A percentile compares a stretch with the other conserved stretches of the same genome.
phyloP scores from a whole-genome alignment of 257 asterid species.

The Nicotiana otophora region DNA sequence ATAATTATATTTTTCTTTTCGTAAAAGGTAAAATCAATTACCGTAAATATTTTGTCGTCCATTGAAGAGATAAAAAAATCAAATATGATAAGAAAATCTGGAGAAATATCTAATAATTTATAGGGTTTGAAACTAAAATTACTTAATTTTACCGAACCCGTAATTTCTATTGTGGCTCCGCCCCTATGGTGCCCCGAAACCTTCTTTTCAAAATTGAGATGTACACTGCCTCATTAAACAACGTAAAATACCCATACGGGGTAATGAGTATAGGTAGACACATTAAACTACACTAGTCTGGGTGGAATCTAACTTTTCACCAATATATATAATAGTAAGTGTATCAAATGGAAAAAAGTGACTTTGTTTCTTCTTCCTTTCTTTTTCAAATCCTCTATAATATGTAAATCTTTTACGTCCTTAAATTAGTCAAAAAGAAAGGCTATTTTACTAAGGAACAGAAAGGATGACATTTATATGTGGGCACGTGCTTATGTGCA shows the following conservation, averaged over 20 bases:
- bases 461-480: neutral
- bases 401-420: neutral
- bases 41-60: too few species aligned
- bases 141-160: too few species aligned
- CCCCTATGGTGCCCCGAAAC: neutral
- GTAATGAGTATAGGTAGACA: neutral
- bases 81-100: too few species aligned
- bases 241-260: constrained; percentile 1
- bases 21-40: too few species aligned
- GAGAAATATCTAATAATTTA: too few species aligned
- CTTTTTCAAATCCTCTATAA: neutral
- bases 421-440: neutral
- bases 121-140: too few species aligned
- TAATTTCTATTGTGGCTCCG: too few species aligned
- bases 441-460: neutral
- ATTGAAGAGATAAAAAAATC: too few species aligned
- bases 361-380: neutral
- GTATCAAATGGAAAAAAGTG: neutral
- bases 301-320: constrained; percentile 6
- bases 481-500: constrained; percentile 7
- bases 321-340: neutral
- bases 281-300: neutral
- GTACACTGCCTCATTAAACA: neutral
- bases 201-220: neutral
- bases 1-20: too few species aligned